A percentile compares a stretch with the other conserved stretches of the same genome.
Evolutionary conservation across 139 green algal species (phyloP).

Genomic region (Limnomonas spitsbergensis): DNA sequence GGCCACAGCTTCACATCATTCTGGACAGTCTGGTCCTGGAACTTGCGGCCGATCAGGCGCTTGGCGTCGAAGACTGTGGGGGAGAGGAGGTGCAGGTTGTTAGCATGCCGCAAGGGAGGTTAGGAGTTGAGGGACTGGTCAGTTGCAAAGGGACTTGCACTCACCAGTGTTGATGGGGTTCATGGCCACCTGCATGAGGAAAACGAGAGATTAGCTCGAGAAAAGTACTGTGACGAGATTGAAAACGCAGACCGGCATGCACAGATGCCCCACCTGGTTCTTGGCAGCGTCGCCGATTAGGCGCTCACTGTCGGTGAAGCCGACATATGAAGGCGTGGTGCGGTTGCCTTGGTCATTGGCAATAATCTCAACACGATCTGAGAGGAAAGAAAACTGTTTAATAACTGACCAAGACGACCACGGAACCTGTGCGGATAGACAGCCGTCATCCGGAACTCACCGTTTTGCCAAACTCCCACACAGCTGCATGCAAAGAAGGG

Average conservation of each 20-base stretch:
- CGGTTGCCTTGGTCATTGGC: constrained; percentile 92
- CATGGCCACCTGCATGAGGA: too few species aligned
- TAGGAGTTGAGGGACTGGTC: too few species aligned
- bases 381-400: background rate
- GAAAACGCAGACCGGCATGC: constrained; percentile 1
- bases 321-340: constrained; percentile 93
- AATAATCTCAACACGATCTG: constrained; percentile 80
- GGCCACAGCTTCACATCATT: constrained; percentile 90
- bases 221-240: too few species aligned
- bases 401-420: background rate
- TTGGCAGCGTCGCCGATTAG: constrained; percentile 95
- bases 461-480: constrained; percentile 88
- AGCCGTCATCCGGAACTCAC: background rate
- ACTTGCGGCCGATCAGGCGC: constrained; percentile 89
- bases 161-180: constrained; percentile 5
- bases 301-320: constrained; percentile 95
- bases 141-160: too few species aligned
- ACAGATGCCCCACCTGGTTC: constrained; percentile 88
- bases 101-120: too few species aligned
- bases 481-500: constrained; percentile 49
- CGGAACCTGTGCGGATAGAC: background rate
- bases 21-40: constrained; percentile 66
- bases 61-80: constrained; percentile 99
- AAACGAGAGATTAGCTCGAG: too few species aligned
- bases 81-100: background rate